Evolutionary conservation across 75 land plant genomes (phyloP).

Genomic region (Pinus taeda): DNA sequence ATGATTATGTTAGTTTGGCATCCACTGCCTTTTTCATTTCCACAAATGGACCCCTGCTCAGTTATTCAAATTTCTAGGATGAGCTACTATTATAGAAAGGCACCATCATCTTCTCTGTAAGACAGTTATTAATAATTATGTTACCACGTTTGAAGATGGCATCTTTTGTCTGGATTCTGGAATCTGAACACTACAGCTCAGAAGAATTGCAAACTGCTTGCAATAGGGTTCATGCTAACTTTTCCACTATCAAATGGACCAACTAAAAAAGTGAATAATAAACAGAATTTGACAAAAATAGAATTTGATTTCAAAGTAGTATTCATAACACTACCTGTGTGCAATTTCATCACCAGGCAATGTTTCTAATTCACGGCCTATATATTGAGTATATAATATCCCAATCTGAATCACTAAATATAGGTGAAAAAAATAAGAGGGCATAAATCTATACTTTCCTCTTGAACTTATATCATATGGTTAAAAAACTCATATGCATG

Average conservation of each 20-base stretch:
- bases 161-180: no score
- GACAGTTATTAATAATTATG: no score
- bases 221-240: neutral
- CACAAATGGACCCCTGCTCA: no score
- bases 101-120: no score
- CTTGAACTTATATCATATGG: neutral
- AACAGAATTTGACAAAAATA: neutral
- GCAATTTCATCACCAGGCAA: neutral
- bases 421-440: neutral
- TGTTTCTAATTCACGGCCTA: no score
- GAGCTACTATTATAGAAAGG: no score
- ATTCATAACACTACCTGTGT: neutral
- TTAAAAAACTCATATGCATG: neutral
- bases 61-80: no score
- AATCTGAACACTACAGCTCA: conserved; percentile 12
- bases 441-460: neutral
- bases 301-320: no score
- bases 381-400: neutral
- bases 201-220: neutral
- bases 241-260: neutral
- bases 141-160: no score
- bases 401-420: neutral
- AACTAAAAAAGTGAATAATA: neutral
- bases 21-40: no score
- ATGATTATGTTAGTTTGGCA: no score